These are phyloP conservation scores for Ophiostoma novo-ulmi DNA, from an alignment of 2,329 filamentous ascomycete species.

Conservation along the genomic window DNA sequence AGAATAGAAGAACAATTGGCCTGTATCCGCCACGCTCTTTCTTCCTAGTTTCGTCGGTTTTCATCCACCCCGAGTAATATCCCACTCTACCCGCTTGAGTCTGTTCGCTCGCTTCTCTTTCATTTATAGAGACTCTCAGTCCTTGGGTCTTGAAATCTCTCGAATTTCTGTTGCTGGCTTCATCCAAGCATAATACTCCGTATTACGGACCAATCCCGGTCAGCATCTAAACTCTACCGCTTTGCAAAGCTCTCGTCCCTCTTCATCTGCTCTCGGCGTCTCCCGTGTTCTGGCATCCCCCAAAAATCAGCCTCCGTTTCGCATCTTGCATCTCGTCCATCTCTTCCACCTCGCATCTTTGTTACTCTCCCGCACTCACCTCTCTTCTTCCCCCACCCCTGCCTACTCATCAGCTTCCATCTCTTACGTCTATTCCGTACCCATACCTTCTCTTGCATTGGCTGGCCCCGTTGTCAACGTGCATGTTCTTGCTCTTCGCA, in stretches of 20 bases:
- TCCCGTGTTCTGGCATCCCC: slow-evolving; percentile 22
- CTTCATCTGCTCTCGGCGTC: slow-evolving; percentile 26
- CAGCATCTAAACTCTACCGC: background rate
- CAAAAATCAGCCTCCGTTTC: background rate
- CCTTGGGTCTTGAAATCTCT: background rate
- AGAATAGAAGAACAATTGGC: slow-evolving; percentile 19
- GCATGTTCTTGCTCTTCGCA: background rate
- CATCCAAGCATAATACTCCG: background rate
- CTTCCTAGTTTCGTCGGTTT: slow-evolving; percentile 1
- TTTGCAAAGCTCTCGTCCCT: background rate
- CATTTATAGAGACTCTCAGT: background rate
- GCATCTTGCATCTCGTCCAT: background rate
- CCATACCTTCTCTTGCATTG: slow-evolving; percentile 13
- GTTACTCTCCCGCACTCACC: slow-evolving; percentile 17
- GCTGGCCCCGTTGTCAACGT: slow-evolving; percentile 11
- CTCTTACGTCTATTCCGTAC: background rate
- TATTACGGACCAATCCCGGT: background rate
- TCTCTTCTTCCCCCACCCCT: background rate
- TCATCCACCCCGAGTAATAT: background rate
- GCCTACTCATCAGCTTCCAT: background rate
- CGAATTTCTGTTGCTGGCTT: background rate
- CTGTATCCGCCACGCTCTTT: background rate
- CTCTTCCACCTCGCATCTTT: background rate
- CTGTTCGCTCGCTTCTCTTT: background rate
- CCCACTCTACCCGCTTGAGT: background rate